These are phyloP conservation scores for Zymoseptoria pseudotritici DNA, from an alignment of 2,329 filamentous ascomycete species.

Conservation along the genomic window DNA sequence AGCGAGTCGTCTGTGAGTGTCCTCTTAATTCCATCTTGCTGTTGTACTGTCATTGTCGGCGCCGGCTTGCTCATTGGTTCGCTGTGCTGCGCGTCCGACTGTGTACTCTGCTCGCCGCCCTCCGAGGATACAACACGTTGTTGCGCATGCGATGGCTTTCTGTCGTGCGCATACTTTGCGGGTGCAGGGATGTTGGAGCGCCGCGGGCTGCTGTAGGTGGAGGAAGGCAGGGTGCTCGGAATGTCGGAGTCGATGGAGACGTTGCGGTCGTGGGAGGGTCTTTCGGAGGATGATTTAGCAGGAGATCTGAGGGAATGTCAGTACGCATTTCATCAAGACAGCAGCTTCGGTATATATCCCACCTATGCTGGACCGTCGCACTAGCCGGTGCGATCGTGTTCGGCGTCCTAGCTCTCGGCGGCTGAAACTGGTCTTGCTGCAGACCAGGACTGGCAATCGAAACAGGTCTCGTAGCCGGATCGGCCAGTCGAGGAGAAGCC, in stretches of 20 bases:
- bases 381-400: slow-evolving; percentile 10
- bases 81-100: slow-evolving; percentile 5
- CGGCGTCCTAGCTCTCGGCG: neutral
- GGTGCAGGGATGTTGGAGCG: slow-evolving; percentile 20
- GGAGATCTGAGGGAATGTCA: slow-evolving; percentile 10
- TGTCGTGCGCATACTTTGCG: slow-evolving; percentile 24
- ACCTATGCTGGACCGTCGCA: slow-evolving; percentile 19
- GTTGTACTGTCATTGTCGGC: slow-evolving; percentile 29
- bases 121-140: slow-evolving; percentile 20
- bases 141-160: slow-evolving; percentile 18
- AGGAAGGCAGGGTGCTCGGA: slow-evolving; percentile 15
- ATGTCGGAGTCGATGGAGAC: slow-evolving; percentile 24
- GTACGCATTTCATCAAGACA: neutral
- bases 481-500: slow-evolving; percentile 33
- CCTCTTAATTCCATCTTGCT: slow-evolving; percentile 27
- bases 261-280: slow-evolving; percentile 16
- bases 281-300: slow-evolving; percentile 11
- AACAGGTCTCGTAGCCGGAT: slow-evolving; percentile 21
- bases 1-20: slow-evolving; percentile 29
- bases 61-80: slow-evolving; percentile 22
- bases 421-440: slow-evolving; percentile 9
- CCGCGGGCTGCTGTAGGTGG: slow-evolving; percentile 19
- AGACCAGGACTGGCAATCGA: slow-evolving; percentile 29
- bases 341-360: neutral
- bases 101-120: slow-evolving; percentile 14